Base-by-base conservation (phyloP, 345 rosid species). In the Lepidium africanum region DNA sequence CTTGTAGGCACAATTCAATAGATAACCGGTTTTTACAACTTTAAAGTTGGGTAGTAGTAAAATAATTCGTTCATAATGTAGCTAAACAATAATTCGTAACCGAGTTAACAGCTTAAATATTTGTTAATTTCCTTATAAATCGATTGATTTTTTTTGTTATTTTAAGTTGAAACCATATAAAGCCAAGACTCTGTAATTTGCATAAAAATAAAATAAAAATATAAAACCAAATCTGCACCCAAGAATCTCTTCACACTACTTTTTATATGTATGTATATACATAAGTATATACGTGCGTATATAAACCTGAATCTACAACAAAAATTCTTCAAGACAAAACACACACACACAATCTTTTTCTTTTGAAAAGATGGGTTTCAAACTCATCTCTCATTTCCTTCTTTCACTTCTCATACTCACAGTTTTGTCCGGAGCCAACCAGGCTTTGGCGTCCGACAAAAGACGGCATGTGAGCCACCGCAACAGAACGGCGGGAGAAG, bases 351-450 rank as follows among this genome's bases (percentile, higher is more conserved):
- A 55, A 60, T 33, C 10, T 19, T 66, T 10, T 14, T 38, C 33
- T n/a, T 11, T 30, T 51, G 37, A 45, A 13, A 38, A 39, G 41
- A 81, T 81, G 87, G 80, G 85, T 42, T 72, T 63, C 60, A 41
- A 67, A 57, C 59, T 14, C 30, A 77, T 60, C 41, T 69, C 40
- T 33, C 42, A 72, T 33, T 27, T 72, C 38, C 48, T 55, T 55
- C 46, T 55, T 74, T 27, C 72, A 48, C 30, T 63, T 53, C 12
- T 78, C 73, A 58, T 77, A 9, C 14, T 69, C 50, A 37, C 50
- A 42, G 35, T 59, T 67, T 42, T 73, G 71, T 41, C 66, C 39
- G 15, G 19, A 40, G 53, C 60, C 9, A 10, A 39, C 32, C 41
- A 56, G 14, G 43, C 65, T 37, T 14, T 46, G 36, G 76, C 71